Percentiles rank a stretch among this genome's conserved stretches.
These are phyloP conservation scores for Silene vulgaris DNA, from an alignment of 179 eudicot species.

Conservation along the genomic window DNA sequence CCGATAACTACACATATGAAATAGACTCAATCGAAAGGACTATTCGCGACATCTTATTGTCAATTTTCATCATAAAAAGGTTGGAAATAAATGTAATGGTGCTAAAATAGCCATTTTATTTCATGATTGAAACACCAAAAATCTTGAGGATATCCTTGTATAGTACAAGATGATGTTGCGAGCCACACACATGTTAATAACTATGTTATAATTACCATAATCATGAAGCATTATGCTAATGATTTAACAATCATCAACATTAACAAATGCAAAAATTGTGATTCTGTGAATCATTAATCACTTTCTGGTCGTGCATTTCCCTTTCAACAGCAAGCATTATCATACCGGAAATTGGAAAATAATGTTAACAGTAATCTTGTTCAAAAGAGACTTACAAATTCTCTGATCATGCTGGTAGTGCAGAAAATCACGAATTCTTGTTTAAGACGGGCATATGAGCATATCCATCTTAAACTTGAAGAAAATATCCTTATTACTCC, in stretches of 20 bases:
- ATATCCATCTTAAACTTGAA: too few species aligned
- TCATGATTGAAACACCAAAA: background rate
- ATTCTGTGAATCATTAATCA: conserved; percentile 7
- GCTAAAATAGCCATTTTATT: background rate
- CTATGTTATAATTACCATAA: conserved; percentile 14
- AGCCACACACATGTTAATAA: too few species aligned
- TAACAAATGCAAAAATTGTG: conserved; percentile 18
- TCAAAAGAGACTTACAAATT: background rate
- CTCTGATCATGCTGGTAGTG: too few species aligned
- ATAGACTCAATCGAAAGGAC: background rate
- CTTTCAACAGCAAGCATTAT: background rate
- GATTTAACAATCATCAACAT: conserved; percentile 17
- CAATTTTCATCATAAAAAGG: too few species aligned
- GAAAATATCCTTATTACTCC: too few species aligned
- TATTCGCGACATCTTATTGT: too few species aligned
- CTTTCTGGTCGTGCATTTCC: conserved; percentile 10
- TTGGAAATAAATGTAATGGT: too few species aligned
- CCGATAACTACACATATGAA: background rate
- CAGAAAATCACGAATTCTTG: too few species aligned
- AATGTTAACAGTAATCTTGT: background rate
- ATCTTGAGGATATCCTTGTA: too few species aligned
- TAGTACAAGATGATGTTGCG: too few species aligned
- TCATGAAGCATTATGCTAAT: conserved; percentile 20
- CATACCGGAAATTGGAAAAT: background rate
- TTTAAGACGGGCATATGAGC: too few species aligned